Evolutionary conservation across 2,329 filamentous ascomycete genomes (phyloP), one percentile per base, ranked within the genome.

Genomic region (Rhinocladiella similis): DNA sequence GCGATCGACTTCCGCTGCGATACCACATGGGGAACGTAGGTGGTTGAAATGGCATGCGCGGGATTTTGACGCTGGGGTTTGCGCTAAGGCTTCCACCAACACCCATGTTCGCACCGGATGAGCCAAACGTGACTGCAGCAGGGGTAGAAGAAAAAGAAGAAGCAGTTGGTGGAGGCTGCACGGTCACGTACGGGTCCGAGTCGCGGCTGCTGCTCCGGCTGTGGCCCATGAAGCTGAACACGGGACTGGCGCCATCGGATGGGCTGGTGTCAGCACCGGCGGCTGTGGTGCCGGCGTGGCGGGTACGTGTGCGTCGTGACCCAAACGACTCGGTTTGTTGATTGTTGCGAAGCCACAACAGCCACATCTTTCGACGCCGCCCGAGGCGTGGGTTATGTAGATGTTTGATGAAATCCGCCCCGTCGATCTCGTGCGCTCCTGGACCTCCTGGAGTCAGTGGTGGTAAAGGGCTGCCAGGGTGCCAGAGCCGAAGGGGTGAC

Each of bases 291-390:
- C n/a, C n/a, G n/a, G 16, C 22, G 20, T 25, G 25, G 29, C 29
- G 38, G 29, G 39, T 20, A 20, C 49, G 25, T 51, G 16, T 9
- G 22, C 42, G 42, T 27, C 19, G 33, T 14, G 47, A 6, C 3
- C 14, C 10, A 18, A 22, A 36, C 13, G 47, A 49, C 47, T 50
- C 45, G 20, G 16, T 18, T 13, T 47, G 19, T 36, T 66, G 61
- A 27, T 50, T 49, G 45, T 62, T 63, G 35, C 63, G 61, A 9
- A 66, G 59, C 63, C 63, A 65, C 43, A 65, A 54, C 13, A 65
- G 60, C 61, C 61, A 67, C 42, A 54, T 47, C 43, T 64, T 65
- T 13, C 63, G 52, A n/a, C 60, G 57, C 5, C 55, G 58, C 12
- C 63, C 62, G 16, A 56, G 38, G 9, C 47, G 53, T 19, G 65